These are phyloP conservation scores for Metarhizium anisopliae DNA, from an alignment of 2,329 filamentous ascomycete genomes.

Conservation along the genomic window DNA sequence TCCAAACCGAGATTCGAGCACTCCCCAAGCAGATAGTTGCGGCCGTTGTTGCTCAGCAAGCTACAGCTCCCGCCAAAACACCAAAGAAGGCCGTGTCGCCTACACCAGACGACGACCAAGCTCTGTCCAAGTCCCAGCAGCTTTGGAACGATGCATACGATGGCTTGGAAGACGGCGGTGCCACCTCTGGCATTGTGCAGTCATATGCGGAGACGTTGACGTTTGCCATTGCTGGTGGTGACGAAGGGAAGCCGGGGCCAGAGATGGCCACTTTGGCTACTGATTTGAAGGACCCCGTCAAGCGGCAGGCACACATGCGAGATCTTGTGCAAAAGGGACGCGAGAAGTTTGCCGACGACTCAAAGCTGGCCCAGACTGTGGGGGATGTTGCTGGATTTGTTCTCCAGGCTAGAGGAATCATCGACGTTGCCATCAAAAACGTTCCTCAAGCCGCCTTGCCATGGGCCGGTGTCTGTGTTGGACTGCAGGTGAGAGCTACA, in stretches of 20 bases:
- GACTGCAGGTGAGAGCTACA: constrained; percentile 5
- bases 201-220: constrained; percentile 7
- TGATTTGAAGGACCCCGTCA: constrained; percentile 7
- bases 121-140: constrained; percentile 5
- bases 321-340: constrained; percentile 7
- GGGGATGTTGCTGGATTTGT: constrained; percentile 8
- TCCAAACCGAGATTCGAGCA: constrained; percentile 7
- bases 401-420: constrained; percentile 7
- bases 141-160: constrained; percentile 9
- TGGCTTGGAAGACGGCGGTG: constrained; percentile 3
- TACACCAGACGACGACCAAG: constrained; percentile 1
- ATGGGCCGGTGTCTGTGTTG: constrained; percentile 9
- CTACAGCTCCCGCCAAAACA: background rate
- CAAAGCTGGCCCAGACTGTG: constrained; percentile 7
- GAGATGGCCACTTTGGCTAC: background rate
- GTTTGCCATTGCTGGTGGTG: constrained; percentile 6
- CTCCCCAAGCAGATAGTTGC: constrained; percentile 6
- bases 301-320: constrained; percentile 9
- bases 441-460: constrained; percentile 8
- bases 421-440: constrained; percentile 8
- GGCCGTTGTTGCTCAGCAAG: constrained; percentile 3
- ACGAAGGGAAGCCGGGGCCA: background rate
- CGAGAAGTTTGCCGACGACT: constrained; percentile 8
- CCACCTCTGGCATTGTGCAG: constrained; percentile 6
- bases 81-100: background rate